Base-by-base conservation (phyloP, 176 grass and related monocot genomes). In the Poa pratensis region DNA sequence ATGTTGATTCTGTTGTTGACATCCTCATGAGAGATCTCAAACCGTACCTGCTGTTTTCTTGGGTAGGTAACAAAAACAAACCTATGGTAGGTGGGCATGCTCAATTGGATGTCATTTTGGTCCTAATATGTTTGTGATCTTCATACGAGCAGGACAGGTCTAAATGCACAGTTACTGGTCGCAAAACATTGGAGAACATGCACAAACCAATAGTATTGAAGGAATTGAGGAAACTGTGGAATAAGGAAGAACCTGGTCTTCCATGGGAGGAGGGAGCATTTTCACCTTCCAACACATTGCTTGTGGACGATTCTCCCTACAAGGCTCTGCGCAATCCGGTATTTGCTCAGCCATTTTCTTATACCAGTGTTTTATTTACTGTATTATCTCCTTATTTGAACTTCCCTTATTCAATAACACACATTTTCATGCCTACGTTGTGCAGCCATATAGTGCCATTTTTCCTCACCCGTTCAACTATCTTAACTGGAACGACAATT, bases 251-350 rank as follows among this genome's bases (percentile, higher is more conserved):
- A 73, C 89, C 81, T 82, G 89, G 87, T 86, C 92, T 96, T 79
- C 94, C 94, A 49, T 96, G 94, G 94, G 78, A 86, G 79, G 63
- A 82, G 34, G 94, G 94, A 53, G 77, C 83, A 30, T 96, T 86
- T 81, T 83, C 89, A 66, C 84, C 91, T 61, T 91, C 80, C 22
- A 96, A 96, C 87, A 96, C 94, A 42, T 73, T 96, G 82, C 91
- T 96, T 81, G 84, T 96, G 73, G 94, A 96, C 43, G 94, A 96
- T 87, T 96, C 94, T 81, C 94, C 94, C 81, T 93, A 96, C 86
- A 96, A 96, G 89, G 91, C 94, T 80, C 85, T 96, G n/a, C 86
- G 87, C 52, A 96, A 96, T 87, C 94, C 91, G 51, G 94, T 96
- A 96, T 76, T 30, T 70, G 3, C 43, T 83, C 48, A 73, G 10